phyloP scores from a whole-genome alignment of 345 rosid species.

The Syzygium grande region DNA sequence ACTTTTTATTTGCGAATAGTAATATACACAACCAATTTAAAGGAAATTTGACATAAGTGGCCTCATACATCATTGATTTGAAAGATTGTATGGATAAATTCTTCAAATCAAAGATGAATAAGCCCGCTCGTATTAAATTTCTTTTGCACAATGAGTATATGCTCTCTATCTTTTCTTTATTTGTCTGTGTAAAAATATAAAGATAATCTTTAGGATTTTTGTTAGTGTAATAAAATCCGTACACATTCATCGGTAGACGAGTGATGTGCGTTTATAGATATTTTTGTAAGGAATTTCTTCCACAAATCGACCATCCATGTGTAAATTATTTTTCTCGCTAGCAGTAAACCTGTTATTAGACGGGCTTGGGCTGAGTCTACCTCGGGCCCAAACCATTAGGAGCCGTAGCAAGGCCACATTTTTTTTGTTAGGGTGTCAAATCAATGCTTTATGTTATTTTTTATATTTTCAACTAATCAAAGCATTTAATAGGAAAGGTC shows the following conservation, averaged over 20 bases:
- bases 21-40: too few species aligned
- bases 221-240: neutral
- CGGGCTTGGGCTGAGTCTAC: neutral
- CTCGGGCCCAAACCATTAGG: neutral
- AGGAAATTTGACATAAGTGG: too few species aligned
- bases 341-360: neutral
- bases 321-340: neutral
- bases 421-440: neutral
- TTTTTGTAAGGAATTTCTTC: neutral
- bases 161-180: neutral
- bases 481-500: neutral
- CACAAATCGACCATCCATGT: neutral
- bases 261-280: too few species aligned
- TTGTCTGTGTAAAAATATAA: neutral
- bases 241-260: neutral
- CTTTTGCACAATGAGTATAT: neutral
- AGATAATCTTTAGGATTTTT: neutral
- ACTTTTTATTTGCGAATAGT: too few species aligned
- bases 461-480: neutral
- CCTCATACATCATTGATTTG: too few species aligned
- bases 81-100: too few species aligned
- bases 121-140: neutral
- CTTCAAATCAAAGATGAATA: neutral
- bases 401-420: neutral
- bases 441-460: neutral